Base-by-base conservation (phyloP, 2,329 filamentous ascomycete species). In the Fusarium staphyleae region DNA sequence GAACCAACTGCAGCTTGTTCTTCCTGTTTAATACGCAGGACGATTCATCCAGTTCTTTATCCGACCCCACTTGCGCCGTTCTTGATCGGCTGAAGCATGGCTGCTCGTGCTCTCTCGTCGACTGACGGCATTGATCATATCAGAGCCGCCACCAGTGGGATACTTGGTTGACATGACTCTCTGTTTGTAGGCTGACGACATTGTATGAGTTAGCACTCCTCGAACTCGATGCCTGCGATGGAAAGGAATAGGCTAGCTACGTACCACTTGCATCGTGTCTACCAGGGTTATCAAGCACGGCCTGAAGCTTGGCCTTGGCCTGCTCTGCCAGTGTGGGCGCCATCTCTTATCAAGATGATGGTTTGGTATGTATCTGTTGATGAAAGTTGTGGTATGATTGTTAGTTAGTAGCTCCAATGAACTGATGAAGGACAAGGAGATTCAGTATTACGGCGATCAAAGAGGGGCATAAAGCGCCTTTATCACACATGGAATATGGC, bases 151-250 rank as follows among this genome's bases (percentile, higher is more conserved):
- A 1, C 39, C 34, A 3, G 56, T 9, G 5, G 60, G 60, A 5
- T 54, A 57, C n/a, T 37, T 60, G 3, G 60, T 62, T 0, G 59
- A 36, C 59, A 62, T 48, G 7, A 62, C 59, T 33, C 60, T 63
- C n/a, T 63, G 55, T 3, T 51, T 62, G 10, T 62, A 62, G 4
- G 42, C 60, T 62, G 2, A 37, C 12, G 14, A 3, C 5, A 2
- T 3, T 8, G 7, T 24, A 15, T 0, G 1, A 2, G 18, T 62
- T 1, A 62, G 55, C 2, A 8, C 4, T 28, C 4, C 6, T 4
- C 10, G 10, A 13, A 7, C 6, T 1, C 1, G 3, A 3, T 3
- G 4, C 13, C 12, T 6, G n/a, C 10, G 3, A 22, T 22, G 6
- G 19, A 4, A 1, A 3, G 6, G 15, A 6, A 12, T 3, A 24